Conservation (phyloP, 371 early-diverging fungal species). For the Mucor mucedo region DNA sequence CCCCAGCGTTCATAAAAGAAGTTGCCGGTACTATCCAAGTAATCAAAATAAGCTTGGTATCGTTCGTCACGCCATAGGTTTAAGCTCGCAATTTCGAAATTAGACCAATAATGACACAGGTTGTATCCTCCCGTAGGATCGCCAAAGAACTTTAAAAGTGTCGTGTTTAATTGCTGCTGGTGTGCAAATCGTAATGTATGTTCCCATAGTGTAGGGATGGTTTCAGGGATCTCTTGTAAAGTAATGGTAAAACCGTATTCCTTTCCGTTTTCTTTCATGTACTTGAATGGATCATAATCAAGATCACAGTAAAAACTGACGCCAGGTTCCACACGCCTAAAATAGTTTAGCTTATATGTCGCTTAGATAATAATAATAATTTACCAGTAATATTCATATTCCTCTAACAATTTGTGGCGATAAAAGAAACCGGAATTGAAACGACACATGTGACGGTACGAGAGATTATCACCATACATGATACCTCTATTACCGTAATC, state of each 20-base stretch:
- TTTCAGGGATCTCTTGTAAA: slow-evolving; percentile 78
- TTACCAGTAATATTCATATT: slow-evolving; percentile 94
- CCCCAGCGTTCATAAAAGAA: slow-evolving; percentile 98
- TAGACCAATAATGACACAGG: slow-evolving; percentile 87
- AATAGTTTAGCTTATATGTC: slow-evolving; percentile 21
- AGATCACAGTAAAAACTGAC: slow-evolving; percentile 90
- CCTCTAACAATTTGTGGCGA: slow-evolving; percentile 78
- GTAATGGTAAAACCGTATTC: slow-evolving; percentile 88
- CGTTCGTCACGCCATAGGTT: slow-evolving; percentile 72
- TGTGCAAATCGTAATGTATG: slow-evolving; percentile 65
- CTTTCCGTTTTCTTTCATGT: slow-evolving; percentile 76
- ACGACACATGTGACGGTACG: slow-evolving; percentile 56
- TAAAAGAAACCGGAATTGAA: slow-evolving; percentile 91
- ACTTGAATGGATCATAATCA: slow-evolving; percentile 89
- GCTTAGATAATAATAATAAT: not conserved
- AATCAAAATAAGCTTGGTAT: slow-evolving; percentile 80
- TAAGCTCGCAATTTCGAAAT: slow-evolving; percentile 91
- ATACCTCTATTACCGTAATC: slow-evolving; percentile 66
- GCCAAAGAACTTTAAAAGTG: slow-evolving; percentile 48
- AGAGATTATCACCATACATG: slow-evolving; percentile 65
- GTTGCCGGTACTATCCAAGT: slow-evolving; percentile 80
- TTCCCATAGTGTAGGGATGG: slow-evolving; percentile 87
- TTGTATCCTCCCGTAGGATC: slow-evolving; percentile 53
- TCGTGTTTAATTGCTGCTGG: slow-evolving; percentile 37
- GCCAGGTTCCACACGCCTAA: slow-evolving; percentile 96